Percentiles rank a stretch among this genome's conserved stretches.
Conservation (phyloP, 2,329 filamentous ascomycete genomes). For the Tolypocladium album region DNA sequence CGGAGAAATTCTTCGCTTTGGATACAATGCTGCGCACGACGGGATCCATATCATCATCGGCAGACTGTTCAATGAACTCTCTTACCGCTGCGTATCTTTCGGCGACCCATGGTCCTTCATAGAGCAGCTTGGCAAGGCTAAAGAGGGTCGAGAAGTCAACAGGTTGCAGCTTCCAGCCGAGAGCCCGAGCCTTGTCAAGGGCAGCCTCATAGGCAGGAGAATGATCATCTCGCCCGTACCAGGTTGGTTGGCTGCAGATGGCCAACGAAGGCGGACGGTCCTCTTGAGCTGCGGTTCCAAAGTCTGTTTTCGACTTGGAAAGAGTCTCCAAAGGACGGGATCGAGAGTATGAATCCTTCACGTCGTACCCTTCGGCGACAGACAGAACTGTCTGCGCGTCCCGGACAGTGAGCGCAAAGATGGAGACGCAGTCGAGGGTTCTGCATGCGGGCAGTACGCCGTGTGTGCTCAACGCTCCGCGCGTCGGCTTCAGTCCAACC, state of each 20-base stretch:
- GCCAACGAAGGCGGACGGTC: slow-evolving; percentile 19
- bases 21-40: slow-evolving; percentile 25
- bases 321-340: slow-evolving; percentile 9
- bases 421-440: slow-evolving; percentile 46
- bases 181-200: slow-evolving; percentile 21
- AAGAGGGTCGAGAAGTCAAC: slow-evolving; percentile 39
- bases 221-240: slow-evolving; percentile 23
- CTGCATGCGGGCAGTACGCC: slow-evolving; percentile 45
- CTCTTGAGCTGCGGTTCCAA: slow-evolving; percentile 17
- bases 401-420: slow-evolving; percentile 35
- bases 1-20: slow-evolving; percentile 26
- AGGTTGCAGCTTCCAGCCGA: slow-evolving; percentile 29
- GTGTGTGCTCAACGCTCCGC: slow-evolving; percentile 36
- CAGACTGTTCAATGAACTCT: slow-evolving; percentile 27
- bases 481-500: slow-evolving; percentile 39
- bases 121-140: slow-evolving; percentile 40
- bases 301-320: slow-evolving; percentile 1
- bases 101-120: slow-evolving; percentile 45
- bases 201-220: slow-evolving; percentile 31
- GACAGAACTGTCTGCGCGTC: slow-evolving; percentile 41
- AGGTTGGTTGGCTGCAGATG: slow-evolving; percentile 29
- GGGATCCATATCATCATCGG: slow-evolving; percentile 20
- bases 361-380: slow-evolving; percentile 34
- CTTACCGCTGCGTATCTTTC: slow-evolving; percentile 44
- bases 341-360: slow-evolving; percentile 40